Conservation (phyloP, 768 basidiomycete species). For the Mycena crocata region DNA sequence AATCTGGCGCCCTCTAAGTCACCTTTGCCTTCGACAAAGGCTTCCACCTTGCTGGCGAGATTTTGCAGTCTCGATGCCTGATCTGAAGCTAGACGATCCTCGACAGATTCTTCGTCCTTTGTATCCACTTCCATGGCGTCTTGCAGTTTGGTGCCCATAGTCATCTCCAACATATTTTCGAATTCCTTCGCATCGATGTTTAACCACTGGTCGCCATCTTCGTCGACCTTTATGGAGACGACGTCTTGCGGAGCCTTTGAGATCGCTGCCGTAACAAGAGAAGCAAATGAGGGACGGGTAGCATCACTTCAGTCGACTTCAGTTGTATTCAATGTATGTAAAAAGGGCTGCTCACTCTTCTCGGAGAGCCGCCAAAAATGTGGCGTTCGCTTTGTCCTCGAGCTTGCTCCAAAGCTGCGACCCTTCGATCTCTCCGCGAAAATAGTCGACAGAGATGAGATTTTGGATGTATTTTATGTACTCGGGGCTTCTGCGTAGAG, state of each 20-base stretch:
- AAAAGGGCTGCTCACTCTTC: constrained; percentile 68
- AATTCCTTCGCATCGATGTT: constrained; percentile 80
- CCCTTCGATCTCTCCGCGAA: constrained; percentile 80
- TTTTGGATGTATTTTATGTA: constrained; percentile 79
- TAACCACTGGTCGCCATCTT: constrained; percentile 90
- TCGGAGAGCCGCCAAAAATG: constrained; percentile 71
- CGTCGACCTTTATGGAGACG: constrained; percentile 49
- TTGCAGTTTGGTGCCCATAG: constrained; percentile 42
- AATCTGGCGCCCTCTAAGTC: constrained; percentile 91
- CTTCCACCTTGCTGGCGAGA: constrained; percentile 86
- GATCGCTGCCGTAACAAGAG: constrained; percentile 75
- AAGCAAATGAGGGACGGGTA: constrained; percentile 80
- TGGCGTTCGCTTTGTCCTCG: constrained; percentile 76
- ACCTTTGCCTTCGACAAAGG: constrained; percentile 92
- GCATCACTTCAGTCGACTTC: constrained; percentile 56
- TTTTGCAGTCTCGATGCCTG: constrained; percentile 79
- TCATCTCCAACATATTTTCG: constrained; percentile 74
- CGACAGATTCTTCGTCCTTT: constrained; percentile 43
- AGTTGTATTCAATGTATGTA: constrained; percentile 1
- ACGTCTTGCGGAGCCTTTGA: constrained; percentile 50
- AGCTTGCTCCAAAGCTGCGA: constrained; percentile 80
- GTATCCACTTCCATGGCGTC: constrained; percentile 65
- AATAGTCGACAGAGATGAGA: constrained; percentile 76
- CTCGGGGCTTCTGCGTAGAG: constrained; percentile 72
- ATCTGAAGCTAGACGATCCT: constrained; percentile 66